Conservation (phyloP, 2,329 filamentous ascomycete genomes). For the Hyphodiscus sp. region DNA sequence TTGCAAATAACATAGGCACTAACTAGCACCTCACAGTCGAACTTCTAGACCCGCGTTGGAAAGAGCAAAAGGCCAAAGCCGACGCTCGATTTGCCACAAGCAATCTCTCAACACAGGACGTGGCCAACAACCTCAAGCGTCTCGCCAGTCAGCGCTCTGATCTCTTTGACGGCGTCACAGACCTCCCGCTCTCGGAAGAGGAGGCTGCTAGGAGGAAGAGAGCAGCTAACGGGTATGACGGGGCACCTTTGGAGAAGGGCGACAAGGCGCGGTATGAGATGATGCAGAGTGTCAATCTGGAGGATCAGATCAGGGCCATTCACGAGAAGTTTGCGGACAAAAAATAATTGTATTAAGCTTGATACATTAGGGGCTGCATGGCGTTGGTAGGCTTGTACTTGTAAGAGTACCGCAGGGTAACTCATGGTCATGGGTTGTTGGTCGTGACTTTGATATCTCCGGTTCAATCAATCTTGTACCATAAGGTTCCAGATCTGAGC, state of each 20-base stretch:
- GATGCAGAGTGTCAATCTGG: slow-evolving; percentile 67
- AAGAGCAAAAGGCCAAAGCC: slow-evolving; percentile 86
- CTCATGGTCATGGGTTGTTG: neutral
- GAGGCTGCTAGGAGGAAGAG: slow-evolving; percentile 70
- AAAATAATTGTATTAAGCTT: slow-evolving; percentile 15
- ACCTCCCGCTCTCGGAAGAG: slow-evolving; percentile 64
- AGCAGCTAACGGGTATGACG: slow-evolving; percentile 63
- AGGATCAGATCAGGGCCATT: slow-evolving; percentile 74
- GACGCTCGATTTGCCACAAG: slow-evolving; percentile 80
- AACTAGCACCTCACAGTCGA: slow-evolving; percentile 50
- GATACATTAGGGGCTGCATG: neutral
- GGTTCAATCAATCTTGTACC: neutral
- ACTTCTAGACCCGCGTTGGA: slow-evolving; percentile 88
- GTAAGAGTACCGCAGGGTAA: too few relatives aligned
- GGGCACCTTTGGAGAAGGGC: slow-evolving; percentile 51
- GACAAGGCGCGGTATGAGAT: slow-evolving; percentile 46
- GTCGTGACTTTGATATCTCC: neutral
- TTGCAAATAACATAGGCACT: neutral
- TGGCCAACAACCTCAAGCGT: slow-evolving; percentile 93
- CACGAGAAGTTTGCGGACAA: slow-evolving; percentile 46
- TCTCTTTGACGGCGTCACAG: slow-evolving; percentile 71
- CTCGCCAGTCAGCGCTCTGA: slow-evolving; percentile 83
- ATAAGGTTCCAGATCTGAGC: too few relatives aligned
- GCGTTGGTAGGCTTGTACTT: neutral
- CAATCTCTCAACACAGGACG: slow-evolving; percentile 78